These are phyloP conservation scores for Chamaecrista fasciculata DNA, from an alignment of 306 rosid species.

Conservation along the genomic window DNA sequence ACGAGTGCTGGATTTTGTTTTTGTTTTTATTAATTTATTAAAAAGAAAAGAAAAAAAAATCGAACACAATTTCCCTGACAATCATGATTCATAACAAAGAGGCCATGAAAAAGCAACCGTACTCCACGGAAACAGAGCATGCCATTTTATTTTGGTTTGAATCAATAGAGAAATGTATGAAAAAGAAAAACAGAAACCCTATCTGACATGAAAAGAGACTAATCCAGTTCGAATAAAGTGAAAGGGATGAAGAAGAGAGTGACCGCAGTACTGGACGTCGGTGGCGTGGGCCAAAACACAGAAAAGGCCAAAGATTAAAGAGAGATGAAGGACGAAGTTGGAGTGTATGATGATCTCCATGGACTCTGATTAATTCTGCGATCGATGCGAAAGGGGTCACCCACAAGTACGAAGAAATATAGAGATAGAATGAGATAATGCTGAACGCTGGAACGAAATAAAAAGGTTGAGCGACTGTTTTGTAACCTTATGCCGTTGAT, in stretches of 20 bases:
- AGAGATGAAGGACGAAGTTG: slow-evolving; percentile 33
- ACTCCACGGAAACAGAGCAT: background rate
- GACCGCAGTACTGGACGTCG: slow-evolving; percentile 56
- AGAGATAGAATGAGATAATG: background rate
- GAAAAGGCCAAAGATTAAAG: slow-evolving; percentile 35
- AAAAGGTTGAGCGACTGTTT: background rate
- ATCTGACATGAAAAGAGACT: background rate
- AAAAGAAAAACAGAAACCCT: too few species aligned
- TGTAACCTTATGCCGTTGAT: too few species aligned
- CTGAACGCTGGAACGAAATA: background rate
- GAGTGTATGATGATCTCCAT: slow-evolving; percentile 28
- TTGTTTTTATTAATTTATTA: too few species aligned
- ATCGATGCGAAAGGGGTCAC: background rate
- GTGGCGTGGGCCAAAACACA: slow-evolving; percentile 43
- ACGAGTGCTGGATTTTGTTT: background rate
- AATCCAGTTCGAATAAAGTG: background rate
- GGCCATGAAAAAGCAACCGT: too few species aligned
- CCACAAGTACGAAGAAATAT: background rate
- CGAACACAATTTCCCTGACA: background rate
- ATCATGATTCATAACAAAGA: too few species aligned
- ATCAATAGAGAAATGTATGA: background rate
- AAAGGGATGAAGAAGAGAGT: background rate
- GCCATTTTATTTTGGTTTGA: background rate
- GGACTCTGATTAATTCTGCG: slow-evolving; percentile 27
- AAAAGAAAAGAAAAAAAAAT: too few species aligned